Percentiles rank a stretch among this genome's conserved stretches.
phyloP scores from a whole-genome alignment of 495 filamentous ascomycete genomes.

The Aspergillus baeticus region DNA sequence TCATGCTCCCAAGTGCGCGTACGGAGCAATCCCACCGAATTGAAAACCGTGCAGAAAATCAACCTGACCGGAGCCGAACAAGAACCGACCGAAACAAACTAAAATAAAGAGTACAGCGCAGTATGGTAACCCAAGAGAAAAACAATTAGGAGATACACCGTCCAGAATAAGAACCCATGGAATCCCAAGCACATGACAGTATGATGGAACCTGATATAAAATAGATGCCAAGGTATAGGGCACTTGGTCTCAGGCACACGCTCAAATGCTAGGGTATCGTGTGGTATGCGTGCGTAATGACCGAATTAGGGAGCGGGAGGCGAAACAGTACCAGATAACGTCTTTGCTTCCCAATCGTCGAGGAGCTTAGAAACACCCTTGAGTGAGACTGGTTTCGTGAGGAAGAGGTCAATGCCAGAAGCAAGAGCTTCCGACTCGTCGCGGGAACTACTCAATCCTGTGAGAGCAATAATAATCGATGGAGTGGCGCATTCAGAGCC shows the following conservation, averaged over 20 bases:
- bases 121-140: background rate
- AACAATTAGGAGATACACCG: background rate
- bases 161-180: no score
- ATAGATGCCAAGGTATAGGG: no score
- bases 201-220: background rate
- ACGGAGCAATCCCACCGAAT: constrained; percentile 15
- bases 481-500: constrained; percentile 29
- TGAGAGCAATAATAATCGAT: constrained; percentile 66
- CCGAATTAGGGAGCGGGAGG: no score
- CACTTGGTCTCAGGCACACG: no score
- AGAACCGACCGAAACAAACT: background rate
- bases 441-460: constrained; percentile 61
- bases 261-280: background rate
- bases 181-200: background rate
- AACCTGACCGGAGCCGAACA: background rate
- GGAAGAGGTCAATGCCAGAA: constrained; percentile 68
- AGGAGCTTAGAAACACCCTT: constrained; percentile 47
- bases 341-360: constrained; percentile 44
- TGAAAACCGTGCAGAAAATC: background rate
- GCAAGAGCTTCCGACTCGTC: constrained; percentile 66
- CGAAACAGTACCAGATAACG: background rate
- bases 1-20: constrained; percentile 16
- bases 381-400: constrained; percentile 69
- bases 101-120: background rate
- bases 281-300: background rate